These are phyloP conservation scores for Trifolium fragiferum DNA, from an alignment of 306 rosid species.

Conservation along the genomic window DNA sequence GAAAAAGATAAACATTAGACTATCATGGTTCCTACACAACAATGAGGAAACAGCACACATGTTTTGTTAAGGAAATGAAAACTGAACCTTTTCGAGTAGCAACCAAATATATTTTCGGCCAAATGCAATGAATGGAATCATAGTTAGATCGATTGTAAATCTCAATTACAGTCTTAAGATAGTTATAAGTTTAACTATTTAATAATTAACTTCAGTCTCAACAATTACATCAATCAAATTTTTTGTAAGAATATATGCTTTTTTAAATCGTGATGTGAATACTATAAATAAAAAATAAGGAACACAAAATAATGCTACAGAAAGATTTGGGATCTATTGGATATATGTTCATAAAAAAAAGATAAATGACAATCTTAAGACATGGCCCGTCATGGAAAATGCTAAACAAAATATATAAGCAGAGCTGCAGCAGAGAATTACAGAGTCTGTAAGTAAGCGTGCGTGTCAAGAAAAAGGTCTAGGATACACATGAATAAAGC, in stretches of 20 bases:
- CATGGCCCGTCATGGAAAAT: not conserved
- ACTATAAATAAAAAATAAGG: not conserved
- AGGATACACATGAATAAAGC: not conserved
- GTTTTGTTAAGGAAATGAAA: slow-evolving; percentile 18
- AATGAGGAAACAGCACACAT: slow-evolving; percentile 12
- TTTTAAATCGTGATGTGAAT: not conserved
- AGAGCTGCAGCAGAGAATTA: slow-evolving; percentile 6
- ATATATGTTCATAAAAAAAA: not conserved
- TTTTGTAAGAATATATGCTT: slow-evolving; percentile 17
- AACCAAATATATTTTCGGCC: not conserved
- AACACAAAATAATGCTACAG: slow-evolving; percentile 4
- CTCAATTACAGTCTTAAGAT: not conserved
- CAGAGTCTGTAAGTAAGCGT: not conserved
- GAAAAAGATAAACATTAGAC: not conserved
- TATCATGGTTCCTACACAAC: not conserved
- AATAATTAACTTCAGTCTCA: not conserved
- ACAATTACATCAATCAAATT: not conserved
- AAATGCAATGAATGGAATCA: slow-evolving; percentile 6
- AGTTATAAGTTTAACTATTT: not conserved
- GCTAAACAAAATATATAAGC: slow-evolving; percentile 6
- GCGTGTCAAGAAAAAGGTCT: not conserved
- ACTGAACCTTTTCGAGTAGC: not conserved
- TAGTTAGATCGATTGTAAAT: slow-evolving; percentile 11
- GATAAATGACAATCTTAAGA: slow-evolving; percentile 7
- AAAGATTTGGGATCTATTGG: not conserved